Evolutionary conservation across 169 alveolate genomes (phyloP), one percentile per base, ranked within the genome.

Genomic region (Neospora caninum): DNA sequence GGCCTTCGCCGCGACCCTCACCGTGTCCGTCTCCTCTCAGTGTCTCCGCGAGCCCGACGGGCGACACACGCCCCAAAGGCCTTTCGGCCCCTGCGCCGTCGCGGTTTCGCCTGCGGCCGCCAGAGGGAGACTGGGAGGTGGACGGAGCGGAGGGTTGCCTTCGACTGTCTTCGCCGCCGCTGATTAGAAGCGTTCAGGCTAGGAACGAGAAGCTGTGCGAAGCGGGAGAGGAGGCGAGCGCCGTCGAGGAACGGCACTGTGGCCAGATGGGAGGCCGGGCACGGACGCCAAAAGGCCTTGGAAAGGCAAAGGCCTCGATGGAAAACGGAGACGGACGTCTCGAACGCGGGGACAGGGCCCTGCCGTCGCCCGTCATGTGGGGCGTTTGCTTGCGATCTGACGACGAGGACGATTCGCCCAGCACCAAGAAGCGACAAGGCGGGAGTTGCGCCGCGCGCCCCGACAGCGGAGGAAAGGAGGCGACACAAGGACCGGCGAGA

Each of bases 321-420:
- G 34, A 16, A 22, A 16, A 22, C 73, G 73, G 73, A 64, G n/a
- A 64, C 73, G 34, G 31, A 49, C 22, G n/a, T 7, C 73, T 9
- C 25, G 7, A 64, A 7, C 4, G n/a, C n/a, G 73, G 73, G n/a
- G 73, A 64, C 73, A 16, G 73, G n/a, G 20, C 7, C 73, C 31
- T 64, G 25, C 73, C 73, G 73, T 64, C 73, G 25, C 86, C 86
- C 1, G 86, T 78, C 29, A 78, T 78, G 86, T 78, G 45, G 86
- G 86, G 86, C 49, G 31, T 64, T 29, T 64, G 73, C 73, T 1
- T 22, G 7, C 31, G 7, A 16, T 64, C 73, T 10, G 73, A 29
- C n/a, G 73, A 22, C 4, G 16, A 10, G 31, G 73, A 64, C 34
- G 73, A 1, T 27, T 64, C 73, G n/a, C 73, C 34, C n/a, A 22